Evolutionary conservation across 2,329 filamentous ascomycete genomes (phyloP), one percentile per base, ranked within the genome.

Genomic region (Microdochium paspali): DNA sequence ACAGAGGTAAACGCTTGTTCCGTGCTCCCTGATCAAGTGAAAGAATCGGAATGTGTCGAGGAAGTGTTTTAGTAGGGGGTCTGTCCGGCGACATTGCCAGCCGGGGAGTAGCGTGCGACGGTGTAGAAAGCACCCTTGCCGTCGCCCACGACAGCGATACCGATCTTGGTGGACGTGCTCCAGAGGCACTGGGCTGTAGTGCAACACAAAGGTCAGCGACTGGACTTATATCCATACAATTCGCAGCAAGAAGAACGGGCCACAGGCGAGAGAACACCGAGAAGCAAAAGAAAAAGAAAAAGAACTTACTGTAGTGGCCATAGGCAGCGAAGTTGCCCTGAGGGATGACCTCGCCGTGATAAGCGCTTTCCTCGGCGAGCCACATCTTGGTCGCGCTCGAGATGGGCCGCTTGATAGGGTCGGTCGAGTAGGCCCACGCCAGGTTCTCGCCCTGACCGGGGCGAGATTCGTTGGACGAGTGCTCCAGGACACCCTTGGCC

Each of bases 21-120:
- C n/a, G n/a, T n/a, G n/a, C n/a, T n/a, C n/a, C n/a, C n/a, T n/a
- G n/a, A n/a, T n/a, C n/a, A n/a, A n/a, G n/a, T n/a, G n/a, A n/a
- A n/a, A n/a, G n/a, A n/a, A n/a, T n/a, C n/a, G n/a, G n/a, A n/a
- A n/a, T n/a, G n/a, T n/a, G n/a, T n/a, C n/a, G n/a, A n/a, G n/a
- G n/a, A n/a, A n/a, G n/a, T n/a, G n/a, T 6, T 32, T 30, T 53
- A 62, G 45, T 62, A 63, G 3, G 61, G 53, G 48, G 52, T 62
- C 47, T 60, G 35, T 7, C 62, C 62, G 26, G 50, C 51, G n/a
- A 53, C 46, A 46, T 66, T 66, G 4, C 64, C 64, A 0, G 64
- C 54, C 3, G 57, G 55, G 3, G 58, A 58, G 49, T 66, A 66
- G 28, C 64, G 57, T 20, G 55, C 64, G 24, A 66, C 64, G 1